phyloP scores from a whole-genome alignment of 139 green algal genomes.

The Chlamydomonas schloesseri region DNA sequence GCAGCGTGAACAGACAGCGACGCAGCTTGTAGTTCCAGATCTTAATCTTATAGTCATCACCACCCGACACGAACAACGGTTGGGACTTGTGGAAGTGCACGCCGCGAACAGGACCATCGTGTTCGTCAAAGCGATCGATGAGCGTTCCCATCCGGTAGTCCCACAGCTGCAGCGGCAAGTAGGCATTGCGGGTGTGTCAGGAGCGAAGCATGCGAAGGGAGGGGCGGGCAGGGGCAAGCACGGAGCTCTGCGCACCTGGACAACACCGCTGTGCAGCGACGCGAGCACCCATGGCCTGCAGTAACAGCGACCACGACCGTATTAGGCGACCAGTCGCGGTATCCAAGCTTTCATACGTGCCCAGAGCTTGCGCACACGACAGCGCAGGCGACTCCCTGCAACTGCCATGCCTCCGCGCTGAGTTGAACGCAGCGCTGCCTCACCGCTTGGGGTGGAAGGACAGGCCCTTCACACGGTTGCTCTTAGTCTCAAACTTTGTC shows the following conservation, averaged over 20 bases:
- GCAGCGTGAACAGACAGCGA: conserved; percentile 98
- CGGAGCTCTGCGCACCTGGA: conserved; percentile 81
- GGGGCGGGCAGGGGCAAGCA: no score
- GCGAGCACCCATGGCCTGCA: conserved; percentile 98
- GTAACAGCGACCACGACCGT: background rate
- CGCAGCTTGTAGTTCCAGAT: conserved; percentile 99
- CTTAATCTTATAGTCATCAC: conserved; percentile 94
- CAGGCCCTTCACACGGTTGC: conserved; percentile 97
- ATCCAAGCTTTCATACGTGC: no score
- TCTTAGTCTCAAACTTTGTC: conserved; percentile 97
- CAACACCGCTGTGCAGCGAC: conserved; percentile 97
- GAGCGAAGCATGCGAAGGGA: background rate
- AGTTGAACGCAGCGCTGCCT: background rate
- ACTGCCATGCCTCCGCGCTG: no score
- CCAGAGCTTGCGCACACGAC: no score
- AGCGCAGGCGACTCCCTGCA: no score
- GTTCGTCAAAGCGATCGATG: conserved; percentile 99
- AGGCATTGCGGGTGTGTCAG: no score
- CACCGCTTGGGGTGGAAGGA: conserved; percentile 97
- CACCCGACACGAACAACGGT: conserved; percentile 98
- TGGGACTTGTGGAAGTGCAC: conserved; percentile 98
- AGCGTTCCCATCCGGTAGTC: conserved; percentile 99
- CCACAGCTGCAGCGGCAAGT: conserved; percentile 90
- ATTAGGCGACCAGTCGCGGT: no score
- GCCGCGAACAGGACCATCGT: conserved; percentile 97